Base-by-base conservation (phyloP, 768 basidiomycete genomes). In the Leccinum boreale region DNA sequence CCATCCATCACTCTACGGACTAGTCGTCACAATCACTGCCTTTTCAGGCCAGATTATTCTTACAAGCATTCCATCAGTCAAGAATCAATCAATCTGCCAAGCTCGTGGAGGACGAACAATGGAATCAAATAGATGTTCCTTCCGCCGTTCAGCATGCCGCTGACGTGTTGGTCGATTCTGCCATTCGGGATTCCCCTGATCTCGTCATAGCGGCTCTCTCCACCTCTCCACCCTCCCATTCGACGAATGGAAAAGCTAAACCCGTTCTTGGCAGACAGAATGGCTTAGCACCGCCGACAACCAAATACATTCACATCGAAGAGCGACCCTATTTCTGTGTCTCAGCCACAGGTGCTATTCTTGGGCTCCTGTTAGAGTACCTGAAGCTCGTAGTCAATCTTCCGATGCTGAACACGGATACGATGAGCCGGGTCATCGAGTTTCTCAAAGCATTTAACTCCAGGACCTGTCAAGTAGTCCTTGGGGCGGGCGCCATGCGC, bases 401-500 rank as follows among this genome's bases (percentile, higher is more conserved):
- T 60, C 82, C 89, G 35, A 83, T 91, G 73, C 79, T 99, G 52
- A 94, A 92, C 50, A 97, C 91, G 58, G 96, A 99, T 67, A 86
- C 89, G n/a, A 96, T 98, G 92, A 85, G 86, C 60, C 85, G 92
- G 35, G 81, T 95, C 24, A 92, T 98, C 62, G 97, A 99, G 72
- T 95, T 95, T 69, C 78, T 99, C 58, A 98, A 98, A 75, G 89
- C 94, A 26, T 98, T 96, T 79, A 99, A 99, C 72, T 98, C 96
- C 29, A 79, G 97, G 64, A 96, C 94, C 2, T 99, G 97, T 73
- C 97, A 98, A 71, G 95, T 98, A 47, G 97, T 99, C 1, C 79
- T 99, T 9, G 97, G 97, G 3, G 97, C 97, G 9, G 97, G 97
- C 14, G 97, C 97, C n/a, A 98, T 98, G 95, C 81, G 94, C 45